Conservation (phyloP, 495 filamentous ascomycete species). For the Aspergillus kassunensis region DNA sequence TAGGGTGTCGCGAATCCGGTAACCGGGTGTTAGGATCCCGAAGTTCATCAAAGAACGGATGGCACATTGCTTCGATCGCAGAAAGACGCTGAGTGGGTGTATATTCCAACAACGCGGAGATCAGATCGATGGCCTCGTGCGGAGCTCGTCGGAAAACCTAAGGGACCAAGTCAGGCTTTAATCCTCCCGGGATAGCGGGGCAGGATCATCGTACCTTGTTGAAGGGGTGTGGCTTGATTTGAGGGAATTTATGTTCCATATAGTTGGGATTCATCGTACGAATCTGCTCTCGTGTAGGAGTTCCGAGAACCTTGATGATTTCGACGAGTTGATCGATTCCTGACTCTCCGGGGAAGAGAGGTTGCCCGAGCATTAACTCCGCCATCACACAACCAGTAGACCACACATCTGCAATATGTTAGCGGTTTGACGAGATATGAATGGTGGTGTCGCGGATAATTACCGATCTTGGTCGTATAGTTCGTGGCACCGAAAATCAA, state of each 20-base stretch:
- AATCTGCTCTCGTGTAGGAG: conserved; percentile 97
- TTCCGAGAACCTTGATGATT: conserved; percentile 99
- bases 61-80: conserved; percentile 94
- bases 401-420: conserved; percentile 81
- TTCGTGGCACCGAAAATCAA: conserved; percentile 99
- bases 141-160: conserved; percentile 95
- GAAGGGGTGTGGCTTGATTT: conserved; percentile 99
- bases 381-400: conserved; percentile 99
- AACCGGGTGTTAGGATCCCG: conserved; percentile 81
- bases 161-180: conserved; percentile 18
- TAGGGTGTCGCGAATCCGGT: conserved; percentile 88
- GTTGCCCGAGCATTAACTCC: conserved; percentile 97
- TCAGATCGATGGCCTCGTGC: conserved; percentile 87
- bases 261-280: conserved; percentile 99
- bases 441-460: neutral
- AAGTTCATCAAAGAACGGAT: conserved; percentile 97
- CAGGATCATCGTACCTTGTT: conserved; percentile 63
- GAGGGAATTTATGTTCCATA: conserved; percentile 99
- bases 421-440: conserved; percentile 10
- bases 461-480: conserved; percentile 99
- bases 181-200: neutral
- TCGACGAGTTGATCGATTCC: conserved; percentile 98
- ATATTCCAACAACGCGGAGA: conserved; percentile 90
- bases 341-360: conserved; percentile 97
- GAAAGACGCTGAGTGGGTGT: conserved; percentile 93